Evolutionary conservation across 495 filamentous ascomycete genomes (phyloP).

Genomic region (Extremus antarcticus): DNA sequence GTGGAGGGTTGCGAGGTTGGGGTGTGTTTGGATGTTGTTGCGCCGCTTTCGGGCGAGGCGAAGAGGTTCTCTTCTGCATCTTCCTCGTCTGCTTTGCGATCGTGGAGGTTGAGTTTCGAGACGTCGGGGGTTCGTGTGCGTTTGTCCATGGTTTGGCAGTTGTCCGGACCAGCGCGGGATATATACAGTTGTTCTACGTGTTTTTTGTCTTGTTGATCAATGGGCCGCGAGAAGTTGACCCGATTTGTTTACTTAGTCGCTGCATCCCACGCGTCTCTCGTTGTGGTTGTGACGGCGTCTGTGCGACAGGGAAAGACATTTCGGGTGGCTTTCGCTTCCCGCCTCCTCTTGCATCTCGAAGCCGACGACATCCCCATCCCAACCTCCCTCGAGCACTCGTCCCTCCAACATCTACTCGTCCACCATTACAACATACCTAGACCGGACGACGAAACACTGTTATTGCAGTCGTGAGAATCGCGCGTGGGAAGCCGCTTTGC

Average conservation of each 20-base stretch:
- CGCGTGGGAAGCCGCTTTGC: background rate
- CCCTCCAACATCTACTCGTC: too few relatives aligned
- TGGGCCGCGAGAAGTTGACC: conserved; percentile 11
- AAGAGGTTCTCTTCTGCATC: conserved; percentile 57
- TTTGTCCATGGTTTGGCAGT: conserved; percentile 10
- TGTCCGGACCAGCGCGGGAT: background rate
- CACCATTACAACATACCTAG: too few relatives aligned
- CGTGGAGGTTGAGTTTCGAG: conserved; percentile 26
- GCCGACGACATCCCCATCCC: too few relatives aligned
- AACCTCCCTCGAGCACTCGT: too few relatives aligned
- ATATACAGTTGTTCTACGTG: conserved; percentile 3
- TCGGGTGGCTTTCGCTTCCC: background rate
- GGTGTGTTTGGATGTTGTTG: conserved; percentile 23
- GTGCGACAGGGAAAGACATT: background rate
- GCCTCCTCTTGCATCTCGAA: background rate
- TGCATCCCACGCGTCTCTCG: conserved; percentile 4
- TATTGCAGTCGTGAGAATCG: too few relatives aligned
- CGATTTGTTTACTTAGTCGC: conserved; percentile 7
- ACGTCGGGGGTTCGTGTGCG: conserved; percentile 10
- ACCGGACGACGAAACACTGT: too few relatives aligned
- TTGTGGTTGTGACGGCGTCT: background rate
- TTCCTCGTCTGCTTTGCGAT: conserved; percentile 27
- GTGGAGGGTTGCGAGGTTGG: conserved; percentile 36
- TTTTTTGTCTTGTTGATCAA: background rate
- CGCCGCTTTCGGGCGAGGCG: conserved; percentile 51